These are phyloP conservation scores for Puccinia coronata DNA, from an alignment of 1,284 basidiomycete species.

Conservation along the genomic window DNA sequence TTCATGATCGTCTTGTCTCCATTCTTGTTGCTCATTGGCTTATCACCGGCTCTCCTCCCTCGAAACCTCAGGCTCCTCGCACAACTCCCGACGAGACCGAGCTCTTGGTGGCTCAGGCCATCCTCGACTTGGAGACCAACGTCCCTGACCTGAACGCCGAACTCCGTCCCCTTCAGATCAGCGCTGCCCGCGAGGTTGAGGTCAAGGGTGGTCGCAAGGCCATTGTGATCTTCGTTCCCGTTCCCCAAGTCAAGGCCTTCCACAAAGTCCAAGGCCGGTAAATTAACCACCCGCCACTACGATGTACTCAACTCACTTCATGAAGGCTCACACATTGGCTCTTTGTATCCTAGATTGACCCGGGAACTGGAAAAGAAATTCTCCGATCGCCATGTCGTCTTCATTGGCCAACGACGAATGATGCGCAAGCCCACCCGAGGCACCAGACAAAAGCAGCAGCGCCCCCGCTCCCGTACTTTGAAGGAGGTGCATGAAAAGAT, in stretches of 20 bases:
- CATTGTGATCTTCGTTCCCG: slow-evolving; percentile 96
- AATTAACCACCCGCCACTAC: slow-evolving; percentile 34
- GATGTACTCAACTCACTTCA: background rate
- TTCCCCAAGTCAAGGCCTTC: slow-evolving; percentile 97
- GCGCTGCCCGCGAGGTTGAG: slow-evolving; percentile 96
- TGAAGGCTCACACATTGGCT: background rate
- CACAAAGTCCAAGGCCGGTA: slow-evolving; percentile 97
- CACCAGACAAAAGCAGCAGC: slow-evolving; percentile 89
- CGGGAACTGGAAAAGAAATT: slow-evolving; percentile 99
- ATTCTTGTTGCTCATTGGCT: background rate
- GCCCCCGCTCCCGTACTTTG: slow-evolving; percentile 93
- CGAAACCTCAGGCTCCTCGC: slow-evolving; percentile 66
- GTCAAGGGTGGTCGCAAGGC: slow-evolving; percentile 97
- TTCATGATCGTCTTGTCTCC: too few species aligned
- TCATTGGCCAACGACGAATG: slow-evolving; percentile 98
- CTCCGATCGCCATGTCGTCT: slow-evolving; percentile 96
- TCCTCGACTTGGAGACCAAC: slow-evolving; percentile 96
- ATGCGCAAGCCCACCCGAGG: slow-evolving; percentile 94
- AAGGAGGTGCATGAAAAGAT: slow-evolving; percentile 97
- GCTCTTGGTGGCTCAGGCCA: slow-evolving; percentile 87
- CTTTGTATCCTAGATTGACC: slow-evolving; percentile 72
- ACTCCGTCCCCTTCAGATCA: slow-evolving; percentile 93
- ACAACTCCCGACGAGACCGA: slow-evolving; percentile 90
- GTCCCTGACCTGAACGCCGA: slow-evolving; percentile 97
- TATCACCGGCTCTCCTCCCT: background rate